Evolutionary conservation across 371 early-diverging fungal genomes (phyloP), one percentile per base, ranked within the genome.

Genomic region (Syncephalis plumigaleata): DNA sequence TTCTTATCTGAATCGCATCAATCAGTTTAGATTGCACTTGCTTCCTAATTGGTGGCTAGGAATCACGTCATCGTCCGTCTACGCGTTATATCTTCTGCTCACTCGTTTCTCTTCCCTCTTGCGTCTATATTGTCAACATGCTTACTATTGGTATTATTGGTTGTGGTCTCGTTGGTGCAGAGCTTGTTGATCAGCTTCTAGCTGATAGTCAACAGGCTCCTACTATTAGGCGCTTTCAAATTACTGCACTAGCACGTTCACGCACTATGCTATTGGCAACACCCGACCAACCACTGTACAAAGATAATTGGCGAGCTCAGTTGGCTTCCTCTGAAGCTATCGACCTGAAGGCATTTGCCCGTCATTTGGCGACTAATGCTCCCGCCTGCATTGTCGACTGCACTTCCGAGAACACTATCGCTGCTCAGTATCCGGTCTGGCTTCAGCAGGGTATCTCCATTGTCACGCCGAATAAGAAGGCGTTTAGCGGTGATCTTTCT

Each of bases 381-480:
- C 78, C 68, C 36, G 65, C 74, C 11, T 70, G 82, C 9, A 66
- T 97, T 24, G 76, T 97, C 39, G 98, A 97, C 62, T 91, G 91
- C 66, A 95, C 96, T 36, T 75, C 90, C 17, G 77, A 73, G 55
- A 80, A 84, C 47, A 51, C 65, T 13, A 72, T 95, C 8, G 90
- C 92, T 26, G 56, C 61, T 2, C 65, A 65, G 45, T 97, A 97
- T 62, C 88, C 90, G 37, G 42, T 61, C 17, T 91, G 87, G 84
- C 66, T 93, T 44, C 54, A 67, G 46, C 55, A 63, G 40, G 90
- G 91, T 18, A 59, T 90, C 46, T 81, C 84, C 54, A 66, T 97
- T 22, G 92, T 93, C 42, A 94, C 98, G 13, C 92, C 98, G 46
- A 97, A 97, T 81, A 97, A 97, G 67, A 94, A 94, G 73, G 93